Evolutionary conservation across 176 grass and related monocot species (phyloP), one percentile per base, ranked within the genome.

Genomic region (Oryza glumipatula): DNA sequence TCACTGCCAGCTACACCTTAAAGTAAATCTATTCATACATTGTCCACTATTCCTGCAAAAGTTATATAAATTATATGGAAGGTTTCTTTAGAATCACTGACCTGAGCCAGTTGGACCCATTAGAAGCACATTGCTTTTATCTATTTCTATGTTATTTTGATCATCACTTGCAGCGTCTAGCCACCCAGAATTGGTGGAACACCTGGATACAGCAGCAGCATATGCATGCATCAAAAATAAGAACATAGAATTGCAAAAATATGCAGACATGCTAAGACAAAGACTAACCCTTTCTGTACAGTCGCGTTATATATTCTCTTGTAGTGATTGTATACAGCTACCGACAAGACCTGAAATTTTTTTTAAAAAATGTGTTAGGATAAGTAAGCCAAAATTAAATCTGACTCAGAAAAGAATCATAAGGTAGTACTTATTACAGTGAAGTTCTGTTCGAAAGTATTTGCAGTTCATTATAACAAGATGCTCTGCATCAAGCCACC

Each of bases 21-120:
- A 58, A 84, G 30, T 54, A 45, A 80, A 74, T 68, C 49, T 83
- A 56, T 14, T 82, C 75, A 83, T 71, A 72, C 30, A 44, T 76
- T 60, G 46, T 63, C 68, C 67, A 5, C 5, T 61, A 41, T 84
- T 45, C 26, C 24, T 86, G 54, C 52, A 68, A 84, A 43, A 45
- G 44, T 22, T 60, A 82, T 33, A 58, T 52, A 23, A 3, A 80
- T 65, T 58, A 49, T 71, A 46, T 76, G n/a, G 61, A 68, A 76
- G 17, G 71, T 82, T 48, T 11, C 65, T 65, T 80, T 52, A 32
- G n/a, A 69, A 54, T 48, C 52, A 63, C 52, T 14, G 64, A 93
- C 96, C 96, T 85, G 93, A 98, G 49, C 96, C 96, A 87, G 96
- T 98, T 41, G 96, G 96, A 49, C 93, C 96, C 91, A 98, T 90